Conservation (phyloP, 192 early-diverging fungal species). For the Endogone sp. region DNA sequence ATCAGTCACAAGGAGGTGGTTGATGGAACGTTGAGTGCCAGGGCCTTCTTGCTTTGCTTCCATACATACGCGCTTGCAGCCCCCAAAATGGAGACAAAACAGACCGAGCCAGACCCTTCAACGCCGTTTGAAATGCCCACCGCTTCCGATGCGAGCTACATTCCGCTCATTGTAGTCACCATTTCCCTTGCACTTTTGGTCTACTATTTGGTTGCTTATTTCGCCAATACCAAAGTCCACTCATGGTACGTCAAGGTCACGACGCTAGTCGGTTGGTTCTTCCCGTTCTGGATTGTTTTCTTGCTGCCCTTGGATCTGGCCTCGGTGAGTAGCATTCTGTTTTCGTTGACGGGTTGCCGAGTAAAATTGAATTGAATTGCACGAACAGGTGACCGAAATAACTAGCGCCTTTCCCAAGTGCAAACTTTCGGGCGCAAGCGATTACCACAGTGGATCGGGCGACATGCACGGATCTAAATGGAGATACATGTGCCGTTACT, state of each 20-base stretch:
- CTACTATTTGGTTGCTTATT: constrained; percentile 62
- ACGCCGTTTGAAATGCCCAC: background rate
- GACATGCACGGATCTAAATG: too few relatives aligned
- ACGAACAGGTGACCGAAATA: too few relatives aligned
- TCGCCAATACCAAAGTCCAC: constrained; percentile 67
- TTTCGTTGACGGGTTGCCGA: too few relatives aligned
- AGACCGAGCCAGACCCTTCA: background rate
- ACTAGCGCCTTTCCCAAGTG: too few relatives aligned
- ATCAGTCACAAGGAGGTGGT: background rate
- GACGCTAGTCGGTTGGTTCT: constrained; percentile 77
- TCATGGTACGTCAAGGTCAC: constrained; percentile 84
- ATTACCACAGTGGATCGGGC: too few relatives aligned
- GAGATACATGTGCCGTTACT: too few relatives aligned
- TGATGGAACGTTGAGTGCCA: background rate
- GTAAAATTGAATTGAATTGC: too few relatives aligned
- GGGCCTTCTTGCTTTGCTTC: background rate
- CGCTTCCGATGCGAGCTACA: constrained; percentile 8
- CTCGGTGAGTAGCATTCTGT: constrained; percentile 43
- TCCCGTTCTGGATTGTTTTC: constrained; percentile 88
- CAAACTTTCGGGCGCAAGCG: too few relatives aligned
- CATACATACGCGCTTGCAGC: background rate
- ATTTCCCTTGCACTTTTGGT: constrained; percentile 54
- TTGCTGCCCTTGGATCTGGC: constrained; percentile 88
- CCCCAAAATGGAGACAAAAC: background rate
- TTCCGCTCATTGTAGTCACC: constrained; percentile 43